A percentile compares a stretch with the other conserved stretches of the same genome.
phyloP scores from a whole-genome alignment of 306 rosid genomes.

The Prunus campanulata region DNA sequence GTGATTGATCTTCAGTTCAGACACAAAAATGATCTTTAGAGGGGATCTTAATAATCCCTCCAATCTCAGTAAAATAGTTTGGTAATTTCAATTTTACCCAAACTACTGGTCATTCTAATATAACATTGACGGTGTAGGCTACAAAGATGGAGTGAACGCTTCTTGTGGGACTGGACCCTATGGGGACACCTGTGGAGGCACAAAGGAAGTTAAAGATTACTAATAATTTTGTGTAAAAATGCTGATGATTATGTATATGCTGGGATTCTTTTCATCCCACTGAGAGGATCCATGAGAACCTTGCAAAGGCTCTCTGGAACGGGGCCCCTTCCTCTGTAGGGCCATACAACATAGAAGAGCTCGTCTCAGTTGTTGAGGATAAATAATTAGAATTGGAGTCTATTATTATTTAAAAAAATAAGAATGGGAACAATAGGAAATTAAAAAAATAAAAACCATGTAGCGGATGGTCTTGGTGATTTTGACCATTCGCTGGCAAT shows the following conservation, averaged over 20 bases:
- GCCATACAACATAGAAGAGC: constrained; percentile 37
- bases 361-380: constrained; percentile 31
- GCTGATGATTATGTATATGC: constrained; percentile 35
- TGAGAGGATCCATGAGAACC: constrained; percentile 49
- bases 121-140: constrained; percentile 29
- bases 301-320: constrained; percentile 44
- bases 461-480: no score
- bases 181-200: constrained; percentile 55
- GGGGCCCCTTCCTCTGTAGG: constrained; percentile 28
- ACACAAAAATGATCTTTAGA: constrained; percentile 25
- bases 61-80: no score
- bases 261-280: constrained; percentile 66
- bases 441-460: neutral
- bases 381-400: neutral
- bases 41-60: no score
- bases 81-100: no score
- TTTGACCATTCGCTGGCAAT: no score
- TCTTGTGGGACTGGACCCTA: constrained; percentile 63
- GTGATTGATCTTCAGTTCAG: constrained; percentile 44
- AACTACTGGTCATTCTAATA: neutral
- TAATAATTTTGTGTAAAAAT: constrained; percentile 28
- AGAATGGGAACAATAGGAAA: no score
- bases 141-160: constrained; percentile 52
- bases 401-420: neutral
- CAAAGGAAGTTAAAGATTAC: constrained; percentile 32